Evolutionary conservation across 2,329 filamentous ascomycete species (phyloP), one percentile per base, ranked within the genome.

Genomic region (Aspergillus sp.): DNA sequence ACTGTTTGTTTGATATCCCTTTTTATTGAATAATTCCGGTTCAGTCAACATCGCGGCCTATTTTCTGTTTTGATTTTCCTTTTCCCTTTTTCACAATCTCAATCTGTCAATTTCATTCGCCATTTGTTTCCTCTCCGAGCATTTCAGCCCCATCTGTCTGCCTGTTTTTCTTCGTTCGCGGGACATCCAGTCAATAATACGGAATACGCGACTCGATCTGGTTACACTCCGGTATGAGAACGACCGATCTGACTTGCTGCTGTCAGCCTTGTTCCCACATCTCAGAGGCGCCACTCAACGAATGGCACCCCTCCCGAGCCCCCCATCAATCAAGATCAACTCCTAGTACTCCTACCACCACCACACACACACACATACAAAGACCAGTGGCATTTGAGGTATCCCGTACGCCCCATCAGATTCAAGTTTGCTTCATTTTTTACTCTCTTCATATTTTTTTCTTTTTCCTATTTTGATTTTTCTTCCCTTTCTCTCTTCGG

Each of bases 251-350:
- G 56, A 67, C 65, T 67, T 69, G 66, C 61, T 66, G 64, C 66
- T 62, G 60, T 68, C 66, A 70, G 66, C 68, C 68, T 69, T 70
- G 66, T 67, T 65, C 54, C 62, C 62, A 64, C 65, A 57, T 61
- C 61, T 56, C 60, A 60, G 58, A 58, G 32, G 60, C 62, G 62
- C 66, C 66, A 66, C 60, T 61, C 59, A 55, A 59, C 59, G 42
- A 47, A 39, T 44, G 44, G 25, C 63, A 62, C 59, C 64, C 65
- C 64, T 62, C 64, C 62, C 62, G 60, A 60, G 53, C 32, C 48
- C 50, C 61, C 64, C 57, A 57, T 64, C 59, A 65, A 63, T 60
- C 58, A 64, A 41, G 56, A 49, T 38, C 38, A 44, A 27, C 57
- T 41, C 4, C 47, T 27, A 19, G 17, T 19, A 49, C 30, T 30